Base-by-base conservation (phyloP, 2,329 filamentous ascomycete genomes). In the Clonostachys chloroleuca region DNA sequence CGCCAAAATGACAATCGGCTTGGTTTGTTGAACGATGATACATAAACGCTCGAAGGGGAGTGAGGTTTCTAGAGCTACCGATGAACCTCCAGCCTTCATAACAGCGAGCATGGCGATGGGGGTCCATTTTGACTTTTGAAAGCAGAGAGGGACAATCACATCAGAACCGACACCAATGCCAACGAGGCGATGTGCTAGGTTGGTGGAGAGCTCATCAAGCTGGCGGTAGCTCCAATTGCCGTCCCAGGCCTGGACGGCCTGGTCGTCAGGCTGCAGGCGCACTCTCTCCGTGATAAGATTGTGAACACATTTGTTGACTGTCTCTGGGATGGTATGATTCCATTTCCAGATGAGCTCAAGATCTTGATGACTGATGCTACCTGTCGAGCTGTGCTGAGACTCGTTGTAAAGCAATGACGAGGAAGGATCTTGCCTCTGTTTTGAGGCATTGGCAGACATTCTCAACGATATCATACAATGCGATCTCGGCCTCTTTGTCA, bases 181-280 rank as follows among this genome's bases (percentile, higher is more conserved):
- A 5, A 42, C 9, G 12, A 51, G 36, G 24, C 41, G 40, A 16
- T 30, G 16, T 37, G 49, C 34, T 7, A 51, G 35, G 30, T 42
- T 20, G 20, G 35, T 18, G n/a, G 33, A 20, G 17, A 13, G 36
- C 0, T 45, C 39, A 2, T 58, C 46, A 6, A 66, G 47, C 5
- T 64, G 47, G 2, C 45, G 42, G 47, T 57, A 59, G 3, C 56
- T 56, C n/a, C 56, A 47, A 3, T 40, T 9, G 10, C 53, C 54
- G 44, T 60, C 58, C 58, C 58, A 60, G 1, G 53, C 49, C 18
- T 47, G 40, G 9, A 60, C 49, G 13, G 58, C 57, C 5, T 64
- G 66, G 3, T 30, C 30, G 18, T 39, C 36, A n/a, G 14, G 35
- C 35, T 30, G 12, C 30, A 7, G 44, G 30, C 9, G n/a, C 35